A percentile compares a stretch with the other conserved stretches of the same genome.
Evolutionary conservation across 768 basidiomycete species (phyloP).

Genomic region (Mycena sanguinolenta): DNA sequence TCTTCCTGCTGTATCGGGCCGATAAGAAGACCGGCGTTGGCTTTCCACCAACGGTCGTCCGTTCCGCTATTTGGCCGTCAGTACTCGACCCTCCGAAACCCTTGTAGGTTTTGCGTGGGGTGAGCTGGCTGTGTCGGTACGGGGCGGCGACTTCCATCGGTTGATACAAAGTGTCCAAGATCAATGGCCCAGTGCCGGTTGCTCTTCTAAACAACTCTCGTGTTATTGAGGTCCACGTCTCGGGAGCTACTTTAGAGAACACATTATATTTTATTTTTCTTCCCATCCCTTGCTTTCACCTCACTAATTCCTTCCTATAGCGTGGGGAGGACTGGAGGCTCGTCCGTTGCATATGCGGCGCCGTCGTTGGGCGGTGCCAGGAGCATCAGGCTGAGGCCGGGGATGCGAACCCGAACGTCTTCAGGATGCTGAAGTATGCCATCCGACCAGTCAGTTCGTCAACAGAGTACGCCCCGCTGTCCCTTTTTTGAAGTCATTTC

Average conservation of each 20-base stretch:
- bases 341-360: slow-evolving; percentile 87
- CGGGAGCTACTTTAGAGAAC: slow-evolving; percentile 91
- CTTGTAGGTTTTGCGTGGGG: slow-evolving; percentile 66
- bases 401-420: slow-evolving; percentile 55
- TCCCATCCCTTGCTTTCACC: slow-evolving; percentile 27
- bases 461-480: slow-evolving; percentile 68
- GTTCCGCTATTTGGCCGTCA: slow-evolving; percentile 39
- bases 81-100: slow-evolving; percentile 60
- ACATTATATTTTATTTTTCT: slow-evolving; percentile 61
- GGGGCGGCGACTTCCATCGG: slow-evolving; percentile 64
- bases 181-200: slow-evolving; percentile 53
- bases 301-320: slow-evolving; percentile 48
- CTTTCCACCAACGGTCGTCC: slow-evolving; percentile 71
- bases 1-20: slow-evolving; percentile 64
- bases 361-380: slow-evolving; percentile 80
- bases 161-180: slow-evolving; percentile 98
- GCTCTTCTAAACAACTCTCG: slow-evolving; percentile 91
- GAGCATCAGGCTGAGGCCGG: slow-evolving; percentile 54
- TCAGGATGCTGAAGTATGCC: slow-evolving; percentile 87
- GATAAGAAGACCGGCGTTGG: slow-evolving; percentile 94
- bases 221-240: slow-evolving; percentile 74
- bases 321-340: slow-evolving; percentile 73
- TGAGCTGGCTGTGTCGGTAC: slow-evolving; percentile 42
- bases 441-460: slow-evolving; percentile 76
- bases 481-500: slow-evolving; percentile 15